Evolutionary conservation across 805 yeast genomes (phyloP), one percentile per base, ranked within the genome.

Genomic region (Babjeviella inositovora): DNA sequence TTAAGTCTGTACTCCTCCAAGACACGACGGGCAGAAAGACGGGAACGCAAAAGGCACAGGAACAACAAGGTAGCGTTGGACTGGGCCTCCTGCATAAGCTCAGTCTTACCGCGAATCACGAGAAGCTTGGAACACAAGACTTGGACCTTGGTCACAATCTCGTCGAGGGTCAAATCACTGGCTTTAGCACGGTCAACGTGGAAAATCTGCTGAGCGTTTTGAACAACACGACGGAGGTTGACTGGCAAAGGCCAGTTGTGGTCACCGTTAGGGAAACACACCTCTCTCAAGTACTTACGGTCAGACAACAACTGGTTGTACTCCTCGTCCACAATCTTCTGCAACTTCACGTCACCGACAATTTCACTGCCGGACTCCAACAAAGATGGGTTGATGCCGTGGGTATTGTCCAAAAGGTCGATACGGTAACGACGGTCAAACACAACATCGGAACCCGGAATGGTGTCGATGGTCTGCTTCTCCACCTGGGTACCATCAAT

Each of bases 401-500:
- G 41, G 25, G 69, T 61, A n/a, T 61, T 55, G 35, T 70, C 80
- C 64, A 87, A 69, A 21, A 90, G 60, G 49, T 90, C 96, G 29
- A 90, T 70, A 47, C 80, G 70, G 55, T 80, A 90, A 31, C 85
- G 70, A 40, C 61, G 64, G 35, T 76, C 94, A 44, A 90, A 90
- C 5, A 75, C 66, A 8, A 53, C 70, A 46, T 80, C 81, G 8
- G 93, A 76, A 9, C 96, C 96, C 17, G 96, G 93, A 40, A 90
- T 79, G 2, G 96, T 80, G 44, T 90, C 98, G 27, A 90, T 68
- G 7, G 93, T 69, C 54, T 90, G 99, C 44, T 80, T 84, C 50
- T 90, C 99, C 31, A 90, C 96, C 45, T 85, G 93, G 14, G 96
- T 79, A 42, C 94, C 98, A 60, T 90, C 99, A 39, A 90, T 62